phyloP scores from a whole-genome alignment of 805 yeast genomes.

The Wickerhamiella brachini region DNA sequence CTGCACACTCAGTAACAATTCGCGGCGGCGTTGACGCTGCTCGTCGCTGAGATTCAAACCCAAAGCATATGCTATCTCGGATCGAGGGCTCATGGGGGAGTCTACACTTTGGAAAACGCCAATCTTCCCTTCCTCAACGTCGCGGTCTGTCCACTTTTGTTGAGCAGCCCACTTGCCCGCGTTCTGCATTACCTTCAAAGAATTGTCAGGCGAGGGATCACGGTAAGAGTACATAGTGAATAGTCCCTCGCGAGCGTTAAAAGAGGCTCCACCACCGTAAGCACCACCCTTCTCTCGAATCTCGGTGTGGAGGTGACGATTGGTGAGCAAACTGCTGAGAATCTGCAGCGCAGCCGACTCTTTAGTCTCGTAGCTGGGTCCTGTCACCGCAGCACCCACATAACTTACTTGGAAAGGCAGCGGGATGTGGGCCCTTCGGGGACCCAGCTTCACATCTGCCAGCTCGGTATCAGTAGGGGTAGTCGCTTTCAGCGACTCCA shows the following conservation, averaged over 20 bases:
- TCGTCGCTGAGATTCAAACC: conserved; percentile 60
- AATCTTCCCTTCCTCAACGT: conserved; percentile 78
- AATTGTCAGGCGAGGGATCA: conserved; percentile 74
- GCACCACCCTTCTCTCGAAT: conserved; percentile 96
- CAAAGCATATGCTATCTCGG: conserved; percentile 60
- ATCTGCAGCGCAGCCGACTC: conserved; percentile 84
- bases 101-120: conserved; percentile 85
- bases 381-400: conserved; percentile 51
- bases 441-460: neutral
- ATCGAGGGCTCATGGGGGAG: conserved; percentile 70
- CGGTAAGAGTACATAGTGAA: conserved; percentile 81
- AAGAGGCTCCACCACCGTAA: conserved; percentile 88
- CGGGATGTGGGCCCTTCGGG: conserved; percentile 36
- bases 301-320: conserved; percentile 73
- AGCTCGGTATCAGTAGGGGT: neutral
- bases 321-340: conserved; percentile 65
- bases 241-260: conserved; percentile 66
- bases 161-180: conserved; percentile 37
- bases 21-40: conserved; percentile 69
- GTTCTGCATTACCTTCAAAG: conserved; percentile 44
- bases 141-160: conserved; percentile 44
- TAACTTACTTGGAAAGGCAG: conserved; percentile 86
- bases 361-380: conserved; percentile 48
- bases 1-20: conserved; percentile 52
- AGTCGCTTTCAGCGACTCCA: neutral